A percentile compares a stretch with the other conserved stretches of the same genome.
Evolutionary conservation across 2,329 filamentous ascomycete genomes (phyloP).

Genomic region (Clarireedia paspali): DNA sequence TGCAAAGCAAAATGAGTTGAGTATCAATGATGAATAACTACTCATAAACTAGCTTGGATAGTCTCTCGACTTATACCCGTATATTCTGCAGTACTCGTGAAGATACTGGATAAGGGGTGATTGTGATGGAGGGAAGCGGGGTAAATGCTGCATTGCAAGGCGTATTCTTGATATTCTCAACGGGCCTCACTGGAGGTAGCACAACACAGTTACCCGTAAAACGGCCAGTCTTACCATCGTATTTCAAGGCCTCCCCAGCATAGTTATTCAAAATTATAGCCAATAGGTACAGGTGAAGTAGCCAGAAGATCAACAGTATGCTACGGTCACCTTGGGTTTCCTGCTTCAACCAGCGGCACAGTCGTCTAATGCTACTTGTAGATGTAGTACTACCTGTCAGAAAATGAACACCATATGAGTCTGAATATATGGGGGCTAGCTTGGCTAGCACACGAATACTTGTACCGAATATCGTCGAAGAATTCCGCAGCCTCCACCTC

Average conservation of each 20-base stretch:
- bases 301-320: not conserved
- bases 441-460: too few relatives aligned
- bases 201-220: not conserved
- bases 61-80: not conserved
- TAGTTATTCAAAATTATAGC: not conserved
- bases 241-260: not conserved
- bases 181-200: not conserved
- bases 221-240: not conserved
- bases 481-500: too few relatives aligned
- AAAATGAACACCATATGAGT: too few relatives aligned
- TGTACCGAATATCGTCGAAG: too few relatives aligned
- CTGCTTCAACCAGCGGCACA: too few relatives aligned
- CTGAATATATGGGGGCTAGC: too few relatives aligned
- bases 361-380: not conserved
- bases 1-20: not conserved
- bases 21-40: not conserved
- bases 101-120: not conserved
- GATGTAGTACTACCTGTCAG: not conserved
- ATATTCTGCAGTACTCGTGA: not conserved
- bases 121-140: not conserved
- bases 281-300: not conserved
- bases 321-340: too few relatives aligned
- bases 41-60: not conserved
- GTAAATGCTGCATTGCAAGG: not conserved
- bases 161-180: not conserved